Evolutionary conservation across 306 rosid species (phyloP).

Genomic region (Mucuna pruriens): DNA sequence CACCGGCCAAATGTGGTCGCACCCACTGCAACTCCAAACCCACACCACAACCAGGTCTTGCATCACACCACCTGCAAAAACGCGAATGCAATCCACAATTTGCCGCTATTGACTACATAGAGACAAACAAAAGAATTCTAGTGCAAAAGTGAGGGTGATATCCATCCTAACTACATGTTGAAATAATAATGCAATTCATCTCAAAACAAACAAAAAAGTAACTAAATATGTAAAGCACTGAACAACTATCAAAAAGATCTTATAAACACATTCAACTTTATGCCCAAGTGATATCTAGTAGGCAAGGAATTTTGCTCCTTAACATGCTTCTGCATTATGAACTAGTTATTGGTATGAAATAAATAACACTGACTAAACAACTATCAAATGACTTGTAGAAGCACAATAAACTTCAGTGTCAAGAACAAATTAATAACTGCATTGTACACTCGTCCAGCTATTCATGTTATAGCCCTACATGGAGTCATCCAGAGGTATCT

Average conservation of each 20-base stretch:
- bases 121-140: too few species aligned
- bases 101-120: too few species aligned
- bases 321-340: background rate
- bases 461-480: background rate
- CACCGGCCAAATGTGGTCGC: too few species aligned
- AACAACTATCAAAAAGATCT: background rate
- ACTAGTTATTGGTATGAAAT: background rate
- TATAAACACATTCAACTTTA: conserved; percentile 3
- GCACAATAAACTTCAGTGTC: background rate
- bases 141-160: background rate
- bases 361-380: background rate
- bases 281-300: background rate
- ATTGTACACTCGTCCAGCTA: background rate
- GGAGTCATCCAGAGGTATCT: background rate
- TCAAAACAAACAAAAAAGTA: background rate
- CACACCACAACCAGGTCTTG: too few species aligned
- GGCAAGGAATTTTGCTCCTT: background rate
- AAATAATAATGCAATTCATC: background rate
- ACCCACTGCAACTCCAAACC: too few species aligned
- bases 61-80: too few species aligned
- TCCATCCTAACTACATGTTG: background rate
- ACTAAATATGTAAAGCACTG: background rate
- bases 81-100: too few species aligned
- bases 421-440: background rate
- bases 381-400: background rate